Evolutionary conservation across 2,329 filamentous ascomycete species (phyloP), one percentile per base, ranked within the genome.

Genomic region (Colletotrichum falcatum): DNA sequence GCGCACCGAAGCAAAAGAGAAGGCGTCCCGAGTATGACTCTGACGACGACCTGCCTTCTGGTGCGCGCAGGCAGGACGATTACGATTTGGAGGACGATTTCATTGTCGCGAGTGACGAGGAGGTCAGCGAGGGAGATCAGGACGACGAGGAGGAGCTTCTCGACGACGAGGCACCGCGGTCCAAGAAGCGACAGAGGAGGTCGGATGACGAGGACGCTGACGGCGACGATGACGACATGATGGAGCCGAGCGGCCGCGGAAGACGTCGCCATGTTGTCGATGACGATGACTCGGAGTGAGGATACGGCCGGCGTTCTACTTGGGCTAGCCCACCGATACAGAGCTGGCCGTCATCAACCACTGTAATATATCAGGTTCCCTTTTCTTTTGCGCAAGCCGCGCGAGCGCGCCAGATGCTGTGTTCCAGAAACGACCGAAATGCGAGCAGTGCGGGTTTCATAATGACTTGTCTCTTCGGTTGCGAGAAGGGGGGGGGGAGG

Each of bases 71-170:
- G 62, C 87, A 91, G 70, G 91, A 94, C 73, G 90, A 92, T 74
- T 95, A 95, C 77, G 92, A 95, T 72, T 87, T 91, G 77, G 92
- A 92, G 42, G 93, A 95, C 76, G 93, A 91, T 67, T 95, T 95
- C 78, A 87, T 95, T 66, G 93, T 91, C 4, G 86, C 85, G 4
- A 94, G 91, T 75, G 92, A 94, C 74, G 93, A 94, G 51, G 89
- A 88, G 49, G 82, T 84, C 69, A 89, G 87, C 39, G 88, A 85
- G 3, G 89, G 87, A 42, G 89, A 89, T 7, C 87, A 86, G 61
- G 87, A 86, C 46, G 88, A 87, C 30, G 91, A 93, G 6, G 89
- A 90, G 65, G 87, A 88, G 62, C 73, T 87, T 4, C 75, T 86
- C 12, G 83, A 84, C 28, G 83, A 83, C 7, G 80, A 82, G 69